phyloP scores from a whole-genome alignment of 345 rosid species.

The Euclidium syriacum region DNA sequence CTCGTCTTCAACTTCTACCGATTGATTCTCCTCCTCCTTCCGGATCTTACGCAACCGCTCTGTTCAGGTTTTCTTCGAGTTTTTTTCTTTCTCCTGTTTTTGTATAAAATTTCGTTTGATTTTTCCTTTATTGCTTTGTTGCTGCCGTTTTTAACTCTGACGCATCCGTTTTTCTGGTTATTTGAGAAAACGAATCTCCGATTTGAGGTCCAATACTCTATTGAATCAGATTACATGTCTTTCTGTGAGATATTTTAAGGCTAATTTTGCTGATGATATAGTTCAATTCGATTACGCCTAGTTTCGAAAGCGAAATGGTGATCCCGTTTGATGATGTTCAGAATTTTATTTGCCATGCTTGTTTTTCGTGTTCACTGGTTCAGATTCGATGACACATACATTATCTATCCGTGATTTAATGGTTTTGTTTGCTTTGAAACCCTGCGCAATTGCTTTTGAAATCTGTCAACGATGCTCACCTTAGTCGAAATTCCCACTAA shows the following conservation, averaged over 20 bases:
- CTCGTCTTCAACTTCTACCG: neutral
- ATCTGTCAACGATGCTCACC: neutral
- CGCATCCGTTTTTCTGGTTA: neutral
- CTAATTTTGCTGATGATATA: neutral
- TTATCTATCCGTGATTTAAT: neutral
- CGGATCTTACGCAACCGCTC: conserved; percentile 25
- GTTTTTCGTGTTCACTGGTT: neutral
- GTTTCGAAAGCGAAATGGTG: neutral
- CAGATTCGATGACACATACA: neutral
- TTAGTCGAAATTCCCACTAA: no score
- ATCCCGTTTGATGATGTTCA: neutral
- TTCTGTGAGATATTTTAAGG: neutral
- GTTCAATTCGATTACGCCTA: neutral
- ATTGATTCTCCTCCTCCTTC: conserved; percentile 15
- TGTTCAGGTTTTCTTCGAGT: conserved; percentile 3
- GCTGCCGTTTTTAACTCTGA: neutral
- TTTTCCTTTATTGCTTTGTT: neutral
- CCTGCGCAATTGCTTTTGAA: no score
- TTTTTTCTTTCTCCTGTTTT: neutral
- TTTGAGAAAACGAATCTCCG: conserved; percentile 7
- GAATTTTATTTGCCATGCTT: neutral
- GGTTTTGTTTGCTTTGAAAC: neutral
- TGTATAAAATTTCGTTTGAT: neutral
- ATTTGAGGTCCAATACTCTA: conserved; percentile 10
- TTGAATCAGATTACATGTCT: neutral